Conservation (phyloP, 2,329 filamentous ascomycete genomes). For the Periconia digitata region DNA sequence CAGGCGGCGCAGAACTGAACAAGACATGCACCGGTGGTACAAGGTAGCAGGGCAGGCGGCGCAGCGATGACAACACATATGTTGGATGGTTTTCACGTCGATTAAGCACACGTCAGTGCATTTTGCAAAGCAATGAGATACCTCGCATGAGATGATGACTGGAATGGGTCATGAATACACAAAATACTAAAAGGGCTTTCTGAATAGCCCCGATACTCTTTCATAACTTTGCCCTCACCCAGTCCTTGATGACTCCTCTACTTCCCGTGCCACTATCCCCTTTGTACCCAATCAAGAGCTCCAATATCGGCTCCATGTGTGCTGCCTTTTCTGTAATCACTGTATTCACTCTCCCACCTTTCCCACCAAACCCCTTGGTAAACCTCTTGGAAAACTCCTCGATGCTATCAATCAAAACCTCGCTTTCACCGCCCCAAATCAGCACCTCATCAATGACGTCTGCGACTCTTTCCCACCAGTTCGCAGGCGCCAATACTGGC, state of each 20-base stretch:
- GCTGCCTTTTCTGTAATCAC: slow-evolving; percentile 41
- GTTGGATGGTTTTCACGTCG: no score
- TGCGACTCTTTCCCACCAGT: slow-evolving; percentile 57
- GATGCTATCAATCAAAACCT: slow-evolving; percentile 61
- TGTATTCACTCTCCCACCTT: slow-evolving; percentile 32
- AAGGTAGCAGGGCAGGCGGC: no score
- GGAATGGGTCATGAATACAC: no score
- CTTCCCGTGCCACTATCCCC: slow-evolving; percentile 38
- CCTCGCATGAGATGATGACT: no score
- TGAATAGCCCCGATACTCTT: not conserved
- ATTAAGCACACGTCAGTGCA: no score
- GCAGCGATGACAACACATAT: no score
- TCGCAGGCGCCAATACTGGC: slow-evolving; percentile 48
- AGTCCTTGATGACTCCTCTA: slow-evolving; percentile 41
- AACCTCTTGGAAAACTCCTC: slow-evolving; percentile 53
- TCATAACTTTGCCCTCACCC: slow-evolving; percentile 41
- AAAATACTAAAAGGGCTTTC: no score
- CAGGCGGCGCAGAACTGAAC: no score
- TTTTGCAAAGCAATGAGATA: no score
- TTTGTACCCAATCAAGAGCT: slow-evolving; percentile 43
- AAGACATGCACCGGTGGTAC: no score
- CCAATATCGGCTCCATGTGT: slow-evolving; percentile 48
- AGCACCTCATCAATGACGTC: slow-evolving; percentile 51
- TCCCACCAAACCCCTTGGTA: slow-evolving; percentile 40
- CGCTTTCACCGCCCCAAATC: slow-evolving; percentile 57